phyloP scores from a whole-genome alignment of 306 rosid genomes.

The Oemleria cerasiformis region DNA sequence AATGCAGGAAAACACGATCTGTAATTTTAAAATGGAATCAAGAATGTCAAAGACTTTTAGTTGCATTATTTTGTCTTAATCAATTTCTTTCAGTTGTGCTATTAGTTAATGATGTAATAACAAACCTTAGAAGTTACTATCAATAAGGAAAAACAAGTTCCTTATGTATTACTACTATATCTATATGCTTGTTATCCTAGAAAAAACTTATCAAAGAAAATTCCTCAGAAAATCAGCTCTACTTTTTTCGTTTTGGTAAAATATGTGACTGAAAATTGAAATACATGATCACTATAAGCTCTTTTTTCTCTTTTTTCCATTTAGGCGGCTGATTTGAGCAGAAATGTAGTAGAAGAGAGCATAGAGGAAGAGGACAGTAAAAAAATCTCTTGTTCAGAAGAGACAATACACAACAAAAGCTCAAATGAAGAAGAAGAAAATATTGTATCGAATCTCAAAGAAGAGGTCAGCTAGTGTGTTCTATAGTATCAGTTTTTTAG shows the following conservation, averaged over 20 bases:
- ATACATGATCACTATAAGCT: not conserved
- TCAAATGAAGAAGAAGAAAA: slow-evolving; percentile 18
- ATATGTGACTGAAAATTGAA: not conserved
- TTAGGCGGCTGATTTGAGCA: slow-evolving; percentile 19
- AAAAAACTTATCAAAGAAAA: slow-evolving; percentile 8
- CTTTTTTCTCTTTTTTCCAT: not conserved
- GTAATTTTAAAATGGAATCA: too few relatives aligned
- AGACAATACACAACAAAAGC: slow-evolving; percentile 3
- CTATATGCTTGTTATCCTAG: too few relatives aligned
- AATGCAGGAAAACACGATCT: too few relatives aligned
- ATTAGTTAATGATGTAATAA: too few relatives aligned
- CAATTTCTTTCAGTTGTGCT: too few relatives aligned
- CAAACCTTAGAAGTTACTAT: too few relatives aligned
- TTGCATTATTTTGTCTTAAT: too few relatives aligned
- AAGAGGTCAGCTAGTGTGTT: slow-evolving; percentile 25
- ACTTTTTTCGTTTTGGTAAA: not conserved
- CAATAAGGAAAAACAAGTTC: too few relatives aligned
- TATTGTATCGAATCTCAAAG: not conserved
- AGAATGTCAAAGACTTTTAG: too few relatives aligned
- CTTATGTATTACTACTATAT: too few relatives aligned
- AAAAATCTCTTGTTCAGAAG: slow-evolving; percentile 22
- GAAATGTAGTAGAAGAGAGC: slow-evolving; percentile 9
- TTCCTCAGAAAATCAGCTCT: slow-evolving; percentile 26
- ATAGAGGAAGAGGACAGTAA: slow-evolving; percentile 15
- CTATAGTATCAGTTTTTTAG: slow-evolving; percentile 5